phyloP scores from a whole-genome alignment of 768 basidiomycete species.

The Leucosporidium yakuticum region DNA sequence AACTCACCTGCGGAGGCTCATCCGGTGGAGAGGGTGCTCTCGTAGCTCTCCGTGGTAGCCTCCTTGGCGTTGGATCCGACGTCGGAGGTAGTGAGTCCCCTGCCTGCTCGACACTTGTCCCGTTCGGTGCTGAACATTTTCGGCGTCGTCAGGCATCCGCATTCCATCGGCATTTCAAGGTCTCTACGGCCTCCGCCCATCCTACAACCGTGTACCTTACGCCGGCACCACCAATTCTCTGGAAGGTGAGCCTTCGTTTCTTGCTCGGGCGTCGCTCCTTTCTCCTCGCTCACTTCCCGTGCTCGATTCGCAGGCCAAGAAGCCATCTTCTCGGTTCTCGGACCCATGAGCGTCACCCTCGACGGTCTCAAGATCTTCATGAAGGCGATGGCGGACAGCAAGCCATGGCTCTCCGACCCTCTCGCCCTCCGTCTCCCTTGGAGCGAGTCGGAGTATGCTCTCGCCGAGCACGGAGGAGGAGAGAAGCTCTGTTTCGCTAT shows the following conservation, averaged over 20 bases:
- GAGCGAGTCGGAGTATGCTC: slow-evolving; percentile 56
- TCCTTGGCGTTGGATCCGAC: slow-evolving; percentile 37
- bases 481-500: slow-evolving; percentile 56
- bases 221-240: slow-evolving; percentile 57
- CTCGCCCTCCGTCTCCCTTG: slow-evolving; percentile 55
- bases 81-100: slow-evolving; percentile 47
- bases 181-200: slow-evolving; percentile 65
- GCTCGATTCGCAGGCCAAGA: slow-evolving; percentile 56
- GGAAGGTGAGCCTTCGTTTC: slow-evolving; percentile 44
- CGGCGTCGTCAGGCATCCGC: slow-evolving; percentile 48
- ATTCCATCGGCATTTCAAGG: slow-evolving; percentile 65
- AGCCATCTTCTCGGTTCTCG: slow-evolving; percentile 63
- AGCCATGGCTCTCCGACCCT: slow-evolving; percentile 66
- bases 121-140: background rate
- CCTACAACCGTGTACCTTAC: slow-evolving; percentile 65
- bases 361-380: slow-evolving; percentile 62
- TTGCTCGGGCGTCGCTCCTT: background rate
- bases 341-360: slow-evolving; percentile 60
- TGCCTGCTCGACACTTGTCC: background rate
- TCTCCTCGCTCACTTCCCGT: background rate
- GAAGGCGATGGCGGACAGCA: slow-evolving; percentile 55
- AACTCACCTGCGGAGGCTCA: slow-evolving; percentile 39
- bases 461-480: slow-evolving; percentile 55
- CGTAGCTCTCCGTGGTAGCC: slow-evolving; percentile 35
- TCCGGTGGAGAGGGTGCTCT: slow-evolving; percentile 42